phyloP scores from a whole-genome alignment of 306 rosid species.

The Cicer chorassanicum region DNA sequence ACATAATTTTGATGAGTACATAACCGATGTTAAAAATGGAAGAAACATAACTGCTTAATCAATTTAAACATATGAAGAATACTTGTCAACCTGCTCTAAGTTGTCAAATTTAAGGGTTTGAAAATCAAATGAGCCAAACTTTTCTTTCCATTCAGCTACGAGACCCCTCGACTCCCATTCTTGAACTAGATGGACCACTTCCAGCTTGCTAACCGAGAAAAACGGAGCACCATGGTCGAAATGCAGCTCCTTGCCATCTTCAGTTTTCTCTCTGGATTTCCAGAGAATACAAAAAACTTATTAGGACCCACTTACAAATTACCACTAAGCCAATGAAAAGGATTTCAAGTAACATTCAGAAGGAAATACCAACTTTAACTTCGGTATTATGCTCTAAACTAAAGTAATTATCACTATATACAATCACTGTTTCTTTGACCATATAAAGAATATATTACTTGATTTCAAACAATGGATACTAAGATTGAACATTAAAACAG shows the following conservation, averaged over 20 bases:
- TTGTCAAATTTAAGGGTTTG: slow-evolving; percentile 57
- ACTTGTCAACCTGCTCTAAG: slow-evolving; percentile 64
- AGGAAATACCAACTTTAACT: slow-evolving; percentile 17
- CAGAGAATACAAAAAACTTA: slow-evolving; percentile 26
- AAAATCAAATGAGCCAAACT: slow-evolving; percentile 73
- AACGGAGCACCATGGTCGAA: slow-evolving; percentile 93
- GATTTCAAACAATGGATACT: slow-evolving; percentile 13
- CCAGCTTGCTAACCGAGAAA: slow-evolving; percentile 69
- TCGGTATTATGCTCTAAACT: background rate
- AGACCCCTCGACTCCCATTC: slow-evolving; percentile 85
- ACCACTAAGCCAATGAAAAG: slow-evolving; percentile 26
- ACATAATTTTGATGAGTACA: slow-evolving; percentile 33
- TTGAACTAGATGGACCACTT: slow-evolving; percentile 57
- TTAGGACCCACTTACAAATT: slow-evolving; percentile 18
- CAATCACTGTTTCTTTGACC: slow-evolving; percentile 1
- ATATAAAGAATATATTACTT: slow-evolving; percentile 7
- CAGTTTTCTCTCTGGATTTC: slow-evolving; percentile 64
- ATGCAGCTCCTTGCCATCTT: slow-evolving; percentile 80
- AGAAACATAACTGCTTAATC: background rate
- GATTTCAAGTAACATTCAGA: slow-evolving; percentile 18
- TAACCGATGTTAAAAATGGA: background rate
- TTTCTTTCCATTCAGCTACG: slow-evolving; percentile 82
- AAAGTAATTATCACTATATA: background rate
- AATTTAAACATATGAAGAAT: slow-evolving; percentile 30
- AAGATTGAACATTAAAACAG: slow-evolving; percentile 11